Percentiles rank a stretch among this genome's conserved stretches.
phyloP scores from a whole-genome alignment of 176 grass and related monocot genomes.

The Tillandsia leiboldiana region DNA sequence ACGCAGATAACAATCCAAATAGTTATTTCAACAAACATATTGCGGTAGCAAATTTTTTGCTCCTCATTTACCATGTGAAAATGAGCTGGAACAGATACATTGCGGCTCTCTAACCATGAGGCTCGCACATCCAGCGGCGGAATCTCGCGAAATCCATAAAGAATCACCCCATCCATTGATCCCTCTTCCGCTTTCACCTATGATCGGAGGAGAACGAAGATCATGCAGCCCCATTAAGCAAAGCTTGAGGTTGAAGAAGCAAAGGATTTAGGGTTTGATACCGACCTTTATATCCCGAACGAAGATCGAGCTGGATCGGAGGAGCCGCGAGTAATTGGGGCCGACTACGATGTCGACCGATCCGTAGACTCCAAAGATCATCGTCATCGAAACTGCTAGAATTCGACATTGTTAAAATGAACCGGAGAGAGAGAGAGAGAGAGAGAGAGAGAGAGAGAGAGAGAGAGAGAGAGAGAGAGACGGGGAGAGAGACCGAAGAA shows the following conservation, averaged over 20 bases:
- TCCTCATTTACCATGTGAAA: conserved; percentile 35
- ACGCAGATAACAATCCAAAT: background rate
- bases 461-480: background rate
- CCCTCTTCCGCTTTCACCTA: conserved; percentile 29
- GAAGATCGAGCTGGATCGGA: conserved; percentile 36
- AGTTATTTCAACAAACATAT: background rate
- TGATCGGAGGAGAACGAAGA: conserved; percentile 9
- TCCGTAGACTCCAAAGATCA: conserved; percentile 43
- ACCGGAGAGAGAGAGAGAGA: no score
- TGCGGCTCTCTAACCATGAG: conserved; percentile 40
- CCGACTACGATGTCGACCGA: conserved; percentile 31
- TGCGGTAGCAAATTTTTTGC: background rate
- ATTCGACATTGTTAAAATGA: background rate
- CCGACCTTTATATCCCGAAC: conserved; percentile 35
- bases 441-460: no score
- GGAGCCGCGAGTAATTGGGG: conserved; percentile 38
- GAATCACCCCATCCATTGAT: conserved; percentile 3
- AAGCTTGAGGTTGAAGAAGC: background rate
- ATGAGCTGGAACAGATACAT: conserved; percentile 28
- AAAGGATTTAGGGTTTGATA: background rate
- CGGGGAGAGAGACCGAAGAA: conserved; percentile 38
- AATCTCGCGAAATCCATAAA: conserved; percentile 36
- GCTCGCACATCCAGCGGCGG: conserved; percentile 41
- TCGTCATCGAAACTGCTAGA: conserved; percentile 36
- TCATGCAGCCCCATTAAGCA: background rate